These are phyloP conservation scores for Suhomyces choctaworum DNA, from an alignment of 1,139 yeast genomes.

Conservation along the genomic window DNA sequence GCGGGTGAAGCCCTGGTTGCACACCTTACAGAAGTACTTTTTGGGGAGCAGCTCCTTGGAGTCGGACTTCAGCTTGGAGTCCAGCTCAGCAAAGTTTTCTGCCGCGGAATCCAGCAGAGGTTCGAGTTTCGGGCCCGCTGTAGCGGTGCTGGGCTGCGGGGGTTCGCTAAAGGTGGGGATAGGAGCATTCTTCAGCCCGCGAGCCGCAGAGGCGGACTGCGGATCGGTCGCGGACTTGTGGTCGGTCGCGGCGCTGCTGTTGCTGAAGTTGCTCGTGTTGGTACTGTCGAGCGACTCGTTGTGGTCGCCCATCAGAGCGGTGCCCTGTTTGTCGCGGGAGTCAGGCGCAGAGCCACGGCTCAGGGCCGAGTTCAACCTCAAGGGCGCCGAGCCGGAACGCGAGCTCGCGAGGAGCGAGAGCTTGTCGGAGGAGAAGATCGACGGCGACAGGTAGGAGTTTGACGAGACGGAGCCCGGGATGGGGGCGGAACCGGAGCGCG, in stretches of 20 bases:
- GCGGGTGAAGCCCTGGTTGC: constrained; percentile 64
- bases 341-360: constrained; percentile 1
- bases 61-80: neutral
- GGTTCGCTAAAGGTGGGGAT: no score
- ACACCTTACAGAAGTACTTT: constrained; percentile 54
- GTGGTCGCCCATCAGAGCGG: no score
- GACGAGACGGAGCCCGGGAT: constrained; percentile 1
- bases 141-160: no score
- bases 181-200: no score
- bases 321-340: constrained; percentile 3
- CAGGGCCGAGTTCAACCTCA: neutral
- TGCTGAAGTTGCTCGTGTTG: neutral
- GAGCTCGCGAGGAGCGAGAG: constrained; percentile 1
- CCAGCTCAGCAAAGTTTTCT: neutral
- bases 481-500: neutral
- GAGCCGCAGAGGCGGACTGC: no score
- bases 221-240: no score
- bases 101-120: no score
- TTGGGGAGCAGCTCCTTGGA: constrained; percentile 8
- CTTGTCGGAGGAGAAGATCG: constrained; percentile 4
- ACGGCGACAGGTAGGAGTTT: neutral
- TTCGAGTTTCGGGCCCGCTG: no score
- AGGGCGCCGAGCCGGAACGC: neutral
- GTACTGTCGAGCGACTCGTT: constrained; percentile 1
- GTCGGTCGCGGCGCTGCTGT: no score